These are phyloP conservation scores for Pecoramyces ruminantium DNA, from an alignment of 192 early-diverging fungal species.

Conservation along the genomic window DNA sequence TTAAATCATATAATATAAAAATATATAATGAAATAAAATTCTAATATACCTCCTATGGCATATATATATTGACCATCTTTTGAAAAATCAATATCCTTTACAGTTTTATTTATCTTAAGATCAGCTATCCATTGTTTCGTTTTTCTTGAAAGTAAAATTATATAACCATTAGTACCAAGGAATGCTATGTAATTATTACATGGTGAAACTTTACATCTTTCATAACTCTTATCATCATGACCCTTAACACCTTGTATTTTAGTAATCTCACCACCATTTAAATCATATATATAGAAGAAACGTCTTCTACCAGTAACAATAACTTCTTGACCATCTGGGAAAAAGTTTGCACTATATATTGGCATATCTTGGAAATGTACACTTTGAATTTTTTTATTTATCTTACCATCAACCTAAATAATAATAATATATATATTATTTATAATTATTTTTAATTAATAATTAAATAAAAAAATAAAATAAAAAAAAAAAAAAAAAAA, in stretches of 20 bases:
- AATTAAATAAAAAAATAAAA: no score
- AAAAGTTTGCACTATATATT: slow-evolving; percentile 58
- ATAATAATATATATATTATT: background rate
- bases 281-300: slow-evolving; percentile 70
- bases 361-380: slow-evolving; percentile 79
- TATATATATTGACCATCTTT: slow-evolving; percentile 59
- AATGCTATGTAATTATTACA: slow-evolving; percentile 64
- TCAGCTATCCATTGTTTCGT: slow-evolving; percentile 82
- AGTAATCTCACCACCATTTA: slow-evolving; percentile 56
- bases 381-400: slow-evolving; percentile 81
- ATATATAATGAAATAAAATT: no score
- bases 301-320: slow-evolving; percentile 60
- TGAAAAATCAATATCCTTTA: slow-evolving; percentile 55
- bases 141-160: slow-evolving; percentile 52
- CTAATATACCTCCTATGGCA: slow-evolving; percentile 37
- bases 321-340: slow-evolving; percentile 52
- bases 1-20: no score
- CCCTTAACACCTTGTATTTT: slow-evolving; percentile 57
- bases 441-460: no score
- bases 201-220: slow-evolving; percentile 49
- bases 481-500: no score
- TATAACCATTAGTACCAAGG: slow-evolving; percentile 59
- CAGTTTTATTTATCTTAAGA: slow-evolving; percentile 79
- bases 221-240: slow-evolving; percentile 15
- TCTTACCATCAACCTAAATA: slow-evolving; percentile 65